Evolutionary conservation across 2,329 filamentous ascomycete genomes (phyloP), one percentile per base, ranked within the genome.

Genomic region (Apiospora rasikravindrae): DNA sequence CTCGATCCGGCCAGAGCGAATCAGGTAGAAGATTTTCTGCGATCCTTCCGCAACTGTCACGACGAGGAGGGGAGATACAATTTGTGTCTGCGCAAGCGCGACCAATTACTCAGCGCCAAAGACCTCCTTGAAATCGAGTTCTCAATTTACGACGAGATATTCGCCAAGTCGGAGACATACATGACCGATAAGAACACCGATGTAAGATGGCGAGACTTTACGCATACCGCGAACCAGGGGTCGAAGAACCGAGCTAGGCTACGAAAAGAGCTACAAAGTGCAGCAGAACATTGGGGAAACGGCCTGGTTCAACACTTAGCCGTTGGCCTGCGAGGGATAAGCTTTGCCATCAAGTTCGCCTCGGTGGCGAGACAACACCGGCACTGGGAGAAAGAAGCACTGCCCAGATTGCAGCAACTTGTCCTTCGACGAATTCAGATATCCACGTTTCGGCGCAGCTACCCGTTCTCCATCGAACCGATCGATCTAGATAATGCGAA

Each of bases 401-500:
- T 69, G 67, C 67, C n/a, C 37, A 69, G 67, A 29, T 47, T 69
- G 37, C 67, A 69, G 29, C 67, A 69, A 47, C 44, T 69, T 33
- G 67, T 69, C 42, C 29, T 42, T 47, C 67, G 67, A 47, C 67
- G 67, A 24, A 49, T 69, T 29, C 19, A 51, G 67, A 45, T 69
- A 45, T 47, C 45, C 42, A 37, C 37, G 67, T 37, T 51, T 45
- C 40, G 29, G 29, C 67, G 45, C 45, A 26, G 42, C 26, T 69
- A 45, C 67, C 26, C 44, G 44, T 47, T 45, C 44, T 45, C 67
- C 67, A 69, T 69, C 67, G 67, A 69, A 49, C 67, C 40, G 67
- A 69, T 42, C 45, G 67, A 69, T 69, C 42, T 69, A 22, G 45
- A 33, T 45, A 69, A 69, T 69, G 67, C 67, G 67, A 69, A 29